Percentiles rank a stretch among this genome's conserved stretches.
These are phyloP conservation scores for Graphiopsis chlorocephala DNA, from an alignment of 2,329 filamentous ascomycete genomes.

Conservation along the genomic window DNA sequence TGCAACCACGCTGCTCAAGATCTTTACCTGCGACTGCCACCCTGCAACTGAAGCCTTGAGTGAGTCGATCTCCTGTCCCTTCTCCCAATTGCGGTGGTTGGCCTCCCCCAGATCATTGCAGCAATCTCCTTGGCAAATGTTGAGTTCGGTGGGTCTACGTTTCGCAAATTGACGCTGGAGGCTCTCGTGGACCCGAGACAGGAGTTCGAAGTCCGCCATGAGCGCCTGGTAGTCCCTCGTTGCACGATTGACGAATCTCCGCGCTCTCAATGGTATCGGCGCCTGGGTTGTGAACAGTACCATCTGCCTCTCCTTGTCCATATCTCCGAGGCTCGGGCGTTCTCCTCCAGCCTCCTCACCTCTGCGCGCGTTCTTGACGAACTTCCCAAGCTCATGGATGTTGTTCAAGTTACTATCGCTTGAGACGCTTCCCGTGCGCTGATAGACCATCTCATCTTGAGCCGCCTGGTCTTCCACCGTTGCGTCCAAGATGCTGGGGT, in stretches of 20 bases:
- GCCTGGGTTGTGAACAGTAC: not conserved
- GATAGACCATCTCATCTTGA: not conserved
- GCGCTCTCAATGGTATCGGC: not conserved
- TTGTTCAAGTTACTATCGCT: not conserved
- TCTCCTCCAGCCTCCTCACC: too few relatives aligned
- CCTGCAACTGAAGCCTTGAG: not conserved
- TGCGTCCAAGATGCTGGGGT: not conserved
- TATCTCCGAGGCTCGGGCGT: not conserved
- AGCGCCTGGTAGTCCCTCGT: not conserved
- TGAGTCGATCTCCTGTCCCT: not conserved
- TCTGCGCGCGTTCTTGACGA: too few relatives aligned
- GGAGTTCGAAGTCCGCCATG: not conserved
- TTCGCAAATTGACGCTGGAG: not conserved
- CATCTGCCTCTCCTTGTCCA: not conserved
- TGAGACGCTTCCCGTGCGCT: not conserved
- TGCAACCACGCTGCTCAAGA: not conserved
- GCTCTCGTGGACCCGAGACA: not conserved
- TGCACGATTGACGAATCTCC: not conserved
- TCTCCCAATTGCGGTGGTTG: not conserved
- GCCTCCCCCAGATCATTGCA: not conserved
- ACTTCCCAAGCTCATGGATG: not conserved
- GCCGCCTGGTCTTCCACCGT: not conserved
- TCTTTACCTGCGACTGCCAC: not conserved
- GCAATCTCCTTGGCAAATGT: not conserved
- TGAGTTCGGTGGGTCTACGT: not conserved